Percentiles rank a stretch among this genome's conserved stretches.
Evolutionary conservation across 768 basidiomycete genomes (phyloP).

Genomic region (Mycena epipterygia): DNA sequence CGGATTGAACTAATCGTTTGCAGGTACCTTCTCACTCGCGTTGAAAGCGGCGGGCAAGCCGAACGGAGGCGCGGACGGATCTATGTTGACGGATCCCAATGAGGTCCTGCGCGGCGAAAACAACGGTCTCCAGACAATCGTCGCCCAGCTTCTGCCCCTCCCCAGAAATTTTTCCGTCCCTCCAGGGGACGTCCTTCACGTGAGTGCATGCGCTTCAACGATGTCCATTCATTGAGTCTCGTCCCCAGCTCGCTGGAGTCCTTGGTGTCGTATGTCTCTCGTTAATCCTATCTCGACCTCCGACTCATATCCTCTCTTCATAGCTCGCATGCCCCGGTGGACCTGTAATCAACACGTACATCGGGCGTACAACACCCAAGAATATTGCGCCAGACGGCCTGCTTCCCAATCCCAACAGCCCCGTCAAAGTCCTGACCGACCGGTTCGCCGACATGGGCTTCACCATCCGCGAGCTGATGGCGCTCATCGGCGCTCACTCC

Average conservation of each 20-base stretch:
- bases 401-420: background rate
- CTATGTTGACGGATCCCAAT: conserved; percentile 9
- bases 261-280: background rate
- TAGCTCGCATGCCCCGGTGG: conserved; percentile 17
- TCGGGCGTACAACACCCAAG: background rate
- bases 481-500: too few species aligned
- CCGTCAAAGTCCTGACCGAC: background rate
- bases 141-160: background rate
- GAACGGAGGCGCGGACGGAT: conserved; percentile 24
- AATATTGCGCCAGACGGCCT: background rate
- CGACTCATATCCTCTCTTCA: background rate
- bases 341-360: background rate
- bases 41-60: conserved; percentile 7
- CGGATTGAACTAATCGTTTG: background rate
- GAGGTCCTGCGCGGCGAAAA: conserved; percentile 5
- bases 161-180: background rate
- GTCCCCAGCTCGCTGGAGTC: background rate
- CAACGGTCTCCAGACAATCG: conserved; percentile 6
- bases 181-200: background rate
- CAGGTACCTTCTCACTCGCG: conserved; percentile 16
- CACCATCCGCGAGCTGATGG: too few species aligned
- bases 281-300: background rate
- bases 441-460: too few species aligned
- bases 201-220: too few species aligned
- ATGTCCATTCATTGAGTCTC: too few species aligned